These are phyloP conservation scores for button mushroom (Agaricus bisporus) DNA, from an alignment of 768 basidiomycete species.

Conservation along the genomic window DNA sequence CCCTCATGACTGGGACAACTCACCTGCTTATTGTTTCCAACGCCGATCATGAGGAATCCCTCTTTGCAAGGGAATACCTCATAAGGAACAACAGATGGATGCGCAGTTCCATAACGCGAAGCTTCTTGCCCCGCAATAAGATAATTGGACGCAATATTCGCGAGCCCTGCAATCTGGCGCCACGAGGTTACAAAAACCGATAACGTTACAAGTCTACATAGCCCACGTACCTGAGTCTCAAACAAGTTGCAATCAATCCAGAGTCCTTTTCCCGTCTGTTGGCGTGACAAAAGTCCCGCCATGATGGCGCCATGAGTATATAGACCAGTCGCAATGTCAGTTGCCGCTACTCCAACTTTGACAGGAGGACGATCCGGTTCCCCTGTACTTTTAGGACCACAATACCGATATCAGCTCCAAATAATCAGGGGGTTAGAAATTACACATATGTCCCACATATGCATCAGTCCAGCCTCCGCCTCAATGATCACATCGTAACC, in stretches of 20 bases:
- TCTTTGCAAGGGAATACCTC: slow-evolving; percentile 85
- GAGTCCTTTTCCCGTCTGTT: slow-evolving; percentile 79
- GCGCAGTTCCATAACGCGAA: slow-evolving; percentile 82
- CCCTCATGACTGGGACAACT: slow-evolving; percentile 5
- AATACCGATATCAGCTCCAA: neutral
- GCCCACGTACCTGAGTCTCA: slow-evolving; percentile 67
- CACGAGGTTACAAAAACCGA: slow-evolving; percentile 1
- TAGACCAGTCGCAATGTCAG: slow-evolving; percentile 82
- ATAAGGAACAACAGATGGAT: slow-evolving; percentile 92
- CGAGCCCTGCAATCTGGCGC: slow-evolving; percentile 76
- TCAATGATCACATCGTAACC: slow-evolving; percentile 88
- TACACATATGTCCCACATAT: slow-evolving; percentile 53
- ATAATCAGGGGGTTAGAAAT: neutral
- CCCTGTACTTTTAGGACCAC: slow-evolving; percentile 55
- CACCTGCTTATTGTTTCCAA: slow-evolving; percentile 85
- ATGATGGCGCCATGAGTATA: slow-evolving; percentile 92
- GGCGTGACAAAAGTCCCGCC: slow-evolving; percentile 79
- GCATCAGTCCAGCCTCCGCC: slow-evolving; percentile 92
- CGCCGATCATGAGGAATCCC: slow-evolving; percentile 90
- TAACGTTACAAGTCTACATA: slow-evolving; percentile 1
- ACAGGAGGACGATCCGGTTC: slow-evolving; percentile 80
- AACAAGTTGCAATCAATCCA: slow-evolving; percentile 94
- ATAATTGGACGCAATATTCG: slow-evolving; percentile 91
- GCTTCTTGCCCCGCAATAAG: slow-evolving; percentile 83
- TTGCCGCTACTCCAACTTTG: slow-evolving; percentile 95